Evolutionary conservation across 192 early-diverging fungal genomes (phyloP), one percentile per base, ranked within the genome.

Genomic region (Coemansia aciculifera): DNA sequence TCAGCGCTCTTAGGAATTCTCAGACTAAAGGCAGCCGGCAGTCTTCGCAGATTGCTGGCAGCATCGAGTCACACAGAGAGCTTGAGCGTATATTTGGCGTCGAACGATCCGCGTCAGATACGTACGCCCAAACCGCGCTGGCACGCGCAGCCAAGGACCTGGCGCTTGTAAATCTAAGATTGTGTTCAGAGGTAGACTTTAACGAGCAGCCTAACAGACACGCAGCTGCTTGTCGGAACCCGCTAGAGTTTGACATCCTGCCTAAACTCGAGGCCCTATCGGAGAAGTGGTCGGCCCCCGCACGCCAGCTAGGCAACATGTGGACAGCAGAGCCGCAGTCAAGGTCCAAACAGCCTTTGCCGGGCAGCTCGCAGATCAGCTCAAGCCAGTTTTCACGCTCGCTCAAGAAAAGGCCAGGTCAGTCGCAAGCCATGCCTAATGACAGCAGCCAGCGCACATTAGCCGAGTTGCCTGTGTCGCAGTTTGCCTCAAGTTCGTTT

Each of bases 111-210:
- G n/a, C 27, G 21, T 52, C 37, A 13, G 32, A 37, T 21, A 9
- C 36, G 38, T 46, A 11, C 8, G 4, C 17, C 24, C 27, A 39
- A 27, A 21, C 24, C 2, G 59, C 71, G 19, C 37, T 72, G 23
- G 31, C 24, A 1, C 57, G 59, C 44, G 66, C 66, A 40, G 48
- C 72, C 37, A 60, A 67, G 43, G 72, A 74, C 29, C 27, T 68
- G 19, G 66, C 36, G 12, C 72, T 74, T 64, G 63, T 66, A 31
- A 27, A 29, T 5, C 36, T 60, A 23, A 19, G 34, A 17, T 5
- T 60, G 59, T n/a, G 37, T 11, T 60, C 37, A n/a, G 59, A 6
- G 13, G 29, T 29, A 15, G 54, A 3, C 5, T 32, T 29, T 7
- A 34, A 36, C 59, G 34, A 38, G 36, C 59, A 60, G 21, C n/a